Conservation (phyloP, 179 eudicot species). For the Sideroxylon spinosum region DNA sequence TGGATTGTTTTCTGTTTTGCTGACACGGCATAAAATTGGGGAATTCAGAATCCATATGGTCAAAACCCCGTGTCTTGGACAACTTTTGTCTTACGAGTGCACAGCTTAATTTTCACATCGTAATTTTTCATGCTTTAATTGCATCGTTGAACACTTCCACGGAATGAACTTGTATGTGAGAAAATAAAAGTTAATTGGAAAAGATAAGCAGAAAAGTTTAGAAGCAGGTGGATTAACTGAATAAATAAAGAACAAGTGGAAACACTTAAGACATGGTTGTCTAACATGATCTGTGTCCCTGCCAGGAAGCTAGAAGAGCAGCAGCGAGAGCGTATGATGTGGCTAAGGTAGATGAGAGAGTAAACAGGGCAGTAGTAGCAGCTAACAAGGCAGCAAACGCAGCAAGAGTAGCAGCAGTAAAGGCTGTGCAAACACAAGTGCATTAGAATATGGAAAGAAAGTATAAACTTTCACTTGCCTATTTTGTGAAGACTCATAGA, state of each 20-base stretch:
- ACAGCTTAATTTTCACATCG: not conserved
- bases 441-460: slow-evolving; percentile 34
- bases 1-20: not conserved
- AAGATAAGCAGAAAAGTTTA: not conserved
- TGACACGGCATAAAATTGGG: not conserved
- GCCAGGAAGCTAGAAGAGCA: slow-evolving; percentile 71
- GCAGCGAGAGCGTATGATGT: slow-evolving; percentile 65
- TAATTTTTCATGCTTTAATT: not conserved
- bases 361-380: slow-evolving; percentile 60
- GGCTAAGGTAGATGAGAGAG: slow-evolving; percentile 72
- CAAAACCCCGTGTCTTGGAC: not conserved
- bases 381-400: slow-evolving; percentile 80
- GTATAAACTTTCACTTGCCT: slow-evolving; percentile 28
- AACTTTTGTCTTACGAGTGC: not conserved
- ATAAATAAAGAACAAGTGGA: not conserved
- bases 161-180: not conserved
- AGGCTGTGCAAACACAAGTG: slow-evolving; percentile 73
- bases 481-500: slow-evolving; percentile 30
- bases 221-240: not conserved
- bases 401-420: slow-evolving; percentile 81
- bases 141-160: not conserved
- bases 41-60: not conserved
- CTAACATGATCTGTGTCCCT: not conserved
- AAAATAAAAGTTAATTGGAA: not conserved
- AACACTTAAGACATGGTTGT: not conserved